Conservation (phyloP, 805 yeast genomes). For the Sugiyamaella qingdaonensis region DNA sequence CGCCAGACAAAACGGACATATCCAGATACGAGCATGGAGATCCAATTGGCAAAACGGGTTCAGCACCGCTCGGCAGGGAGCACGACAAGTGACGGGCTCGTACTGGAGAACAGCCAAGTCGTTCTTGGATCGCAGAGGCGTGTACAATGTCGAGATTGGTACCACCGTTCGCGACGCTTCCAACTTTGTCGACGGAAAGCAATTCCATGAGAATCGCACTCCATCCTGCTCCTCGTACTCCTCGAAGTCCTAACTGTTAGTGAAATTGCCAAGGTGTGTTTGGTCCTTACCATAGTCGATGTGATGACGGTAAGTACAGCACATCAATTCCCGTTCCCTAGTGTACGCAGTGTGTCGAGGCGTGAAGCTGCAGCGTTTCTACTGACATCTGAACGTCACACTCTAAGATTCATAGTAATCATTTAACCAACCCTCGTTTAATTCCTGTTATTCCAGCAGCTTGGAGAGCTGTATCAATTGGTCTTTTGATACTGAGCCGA, state of each 20-base stretch:
- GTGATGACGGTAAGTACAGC: conserved; percentile 4
- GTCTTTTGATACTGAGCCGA: too few relatives aligned
- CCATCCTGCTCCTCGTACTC: conserved; percentile 60
- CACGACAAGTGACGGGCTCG: conserved; percentile 80
- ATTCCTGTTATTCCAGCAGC: too few relatives aligned
- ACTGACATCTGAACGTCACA: too few relatives aligned
- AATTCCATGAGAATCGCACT: conserved; percentile 75
- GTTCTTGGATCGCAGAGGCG: conserved; percentile 82
- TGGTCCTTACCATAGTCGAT: background rate
- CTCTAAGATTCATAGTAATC: too few relatives aligned
- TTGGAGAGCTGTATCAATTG: too few relatives aligned
- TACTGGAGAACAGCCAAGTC: conserved; percentile 74
- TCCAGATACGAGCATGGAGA: conserved; percentile 72
- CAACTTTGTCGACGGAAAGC: conserved; percentile 80
- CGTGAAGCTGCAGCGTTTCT: too few relatives aligned
- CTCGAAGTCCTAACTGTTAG: conserved; percentile 44
- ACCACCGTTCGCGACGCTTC: conserved; percentile 91
- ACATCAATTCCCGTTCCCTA: conserved; percentile 2
- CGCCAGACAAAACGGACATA: conserved; percentile 75
- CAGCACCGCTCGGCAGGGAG: conserved; percentile 76
- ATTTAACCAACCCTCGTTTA: too few relatives aligned
- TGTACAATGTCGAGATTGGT: conserved; percentile 90
- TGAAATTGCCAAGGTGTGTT: background rate
- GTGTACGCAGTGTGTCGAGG: background rate
- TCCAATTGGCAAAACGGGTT: conserved; percentile 79